Percentiles rank a stretch among this genome's conserved stretches.
Evolutionary conservation across 164 flowering plant genomes (phyloP).

Genomic region (Macadamia tetraphylla): DNA sequence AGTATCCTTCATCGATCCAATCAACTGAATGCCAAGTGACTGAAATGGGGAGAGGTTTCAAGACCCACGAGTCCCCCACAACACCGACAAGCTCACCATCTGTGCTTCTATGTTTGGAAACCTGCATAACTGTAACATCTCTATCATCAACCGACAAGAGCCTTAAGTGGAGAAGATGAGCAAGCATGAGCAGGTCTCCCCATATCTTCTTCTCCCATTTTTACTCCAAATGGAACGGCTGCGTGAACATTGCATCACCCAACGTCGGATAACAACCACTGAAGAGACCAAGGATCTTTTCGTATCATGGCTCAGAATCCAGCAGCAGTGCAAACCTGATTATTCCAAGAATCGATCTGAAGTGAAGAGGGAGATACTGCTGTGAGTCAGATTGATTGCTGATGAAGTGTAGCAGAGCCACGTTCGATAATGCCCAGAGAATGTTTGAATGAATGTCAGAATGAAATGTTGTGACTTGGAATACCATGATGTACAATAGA

Average conservation of each 20-base stretch:
- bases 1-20: conserved; percentile 44
- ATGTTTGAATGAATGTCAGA: too few relatives aligned
- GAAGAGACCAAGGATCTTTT: conserved; percentile 58
- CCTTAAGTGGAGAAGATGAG: conserved; percentile 19
- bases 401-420: conserved; percentile 58
- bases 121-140: too few relatives aligned
- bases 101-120: too few relatives aligned
- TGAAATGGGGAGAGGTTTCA: conserved; percentile 51
- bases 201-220: conserved; percentile 79
- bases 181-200: conserved; percentile 67
- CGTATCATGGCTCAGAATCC: conserved; percentile 24
- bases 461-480: too few relatives aligned
- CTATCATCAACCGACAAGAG: background rate
- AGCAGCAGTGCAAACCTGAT: conserved; percentile 66
- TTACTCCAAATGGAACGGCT: conserved; percentile 64
- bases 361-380: conserved; percentile 27
- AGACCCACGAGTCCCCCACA: conserved; percentile 72
- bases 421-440: conserved; percentile 34
- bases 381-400: conserved; percentile 19
- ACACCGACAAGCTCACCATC: too few relatives aligned
- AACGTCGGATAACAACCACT: conserved; percentile 70
- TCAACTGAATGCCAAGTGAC: conserved; percentile 79
- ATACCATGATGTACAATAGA: too few relatives aligned
- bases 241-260: conserved; percentile 51
- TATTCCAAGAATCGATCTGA: conserved; percentile 46